Percentiles rank a stretch among this genome's conserved stretches.
Conservation (phyloP, 345 rosid genomes). For the Clausena lansium region DNA sequence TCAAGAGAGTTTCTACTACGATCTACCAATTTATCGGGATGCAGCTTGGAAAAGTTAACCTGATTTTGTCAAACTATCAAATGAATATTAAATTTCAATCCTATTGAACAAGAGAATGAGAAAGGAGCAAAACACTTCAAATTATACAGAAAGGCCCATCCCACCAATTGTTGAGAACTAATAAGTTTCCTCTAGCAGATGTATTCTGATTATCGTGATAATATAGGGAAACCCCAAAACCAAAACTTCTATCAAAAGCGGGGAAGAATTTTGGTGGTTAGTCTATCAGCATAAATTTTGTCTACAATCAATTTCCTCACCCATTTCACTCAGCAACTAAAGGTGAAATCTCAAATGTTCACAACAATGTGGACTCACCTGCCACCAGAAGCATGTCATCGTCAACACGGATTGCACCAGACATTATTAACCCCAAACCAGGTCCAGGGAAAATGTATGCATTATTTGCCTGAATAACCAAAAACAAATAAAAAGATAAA, state of each 20-base stretch:
- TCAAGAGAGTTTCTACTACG: not conserved
- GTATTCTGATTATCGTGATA: not conserved
- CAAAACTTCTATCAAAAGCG: not conserved
- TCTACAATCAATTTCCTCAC: not conserved
- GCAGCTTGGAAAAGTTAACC: not conserved
- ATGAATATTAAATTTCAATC: not conserved
- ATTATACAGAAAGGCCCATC: not conserved
- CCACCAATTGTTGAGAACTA: not conserved
- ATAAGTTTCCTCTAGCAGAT: not conserved
- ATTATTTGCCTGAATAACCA: slow-evolving; percentile 70
- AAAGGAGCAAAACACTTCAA: not conserved
- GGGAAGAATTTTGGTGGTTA: not conserved
- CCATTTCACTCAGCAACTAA: not conserved
- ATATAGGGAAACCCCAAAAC: not conserved
- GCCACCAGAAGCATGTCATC: slow-evolving; percentile 96
- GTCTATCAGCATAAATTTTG: not conserved
- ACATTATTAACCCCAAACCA: slow-evolving; percentile 91
- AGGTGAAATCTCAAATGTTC: not conserved
- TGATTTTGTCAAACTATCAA: not conserved
- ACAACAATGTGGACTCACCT: slow-evolving; percentile 38
- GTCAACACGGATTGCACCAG: slow-evolving; percentile 91
- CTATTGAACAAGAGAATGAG: not conserved
- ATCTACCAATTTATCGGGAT: not conserved
- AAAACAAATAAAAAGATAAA: not conserved
- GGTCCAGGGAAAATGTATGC: slow-evolving; percentile 97